phyloP scores from a whole-genome alignment of 306 rosid species.

The Lathyrus sativus region DNA sequence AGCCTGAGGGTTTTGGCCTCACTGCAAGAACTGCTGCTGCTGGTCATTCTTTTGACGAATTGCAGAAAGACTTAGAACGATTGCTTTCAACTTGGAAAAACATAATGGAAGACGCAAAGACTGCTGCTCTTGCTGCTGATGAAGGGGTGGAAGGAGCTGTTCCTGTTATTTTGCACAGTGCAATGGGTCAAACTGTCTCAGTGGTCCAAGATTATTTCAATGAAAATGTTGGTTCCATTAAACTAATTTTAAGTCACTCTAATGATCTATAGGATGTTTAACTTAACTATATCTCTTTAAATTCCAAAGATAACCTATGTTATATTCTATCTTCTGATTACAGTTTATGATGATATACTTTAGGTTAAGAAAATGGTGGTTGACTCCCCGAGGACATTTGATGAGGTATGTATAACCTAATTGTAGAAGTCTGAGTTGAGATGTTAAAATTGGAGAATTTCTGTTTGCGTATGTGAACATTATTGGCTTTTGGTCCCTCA shows the following conservation, averaged over 20 bases:
- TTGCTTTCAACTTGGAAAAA: slow-evolving; percentile 84
- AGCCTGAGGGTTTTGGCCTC: slow-evolving; percentile 95
- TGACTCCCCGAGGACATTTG: slow-evolving; percentile 91
- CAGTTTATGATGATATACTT: slow-evolving; percentile 36
- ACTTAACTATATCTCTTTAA: slow-evolving; percentile 8
- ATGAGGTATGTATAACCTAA: slow-evolving; percentile 65
- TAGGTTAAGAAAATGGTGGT: slow-evolving; percentile 94
- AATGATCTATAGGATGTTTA: slow-evolving; percentile 19
- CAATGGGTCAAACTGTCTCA: slow-evolving; percentile 97
- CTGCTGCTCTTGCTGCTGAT: slow-evolving; percentile 95
- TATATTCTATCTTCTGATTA: slow-evolving; percentile 35
- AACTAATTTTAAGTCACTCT: slow-evolving; percentile 29
- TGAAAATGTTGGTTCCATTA: slow-evolving; percentile 57
- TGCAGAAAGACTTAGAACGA: slow-evolving; percentile 85
- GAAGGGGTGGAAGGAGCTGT: slow-evolving; percentile 97
- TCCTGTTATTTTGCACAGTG: slow-evolving; percentile 82
- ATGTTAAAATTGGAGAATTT: slow-evolving; percentile 19
- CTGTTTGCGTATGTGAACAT: slow-evolving; percentile 25
- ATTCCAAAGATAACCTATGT: slow-evolving; percentile 10
- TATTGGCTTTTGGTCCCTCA: slow-evolving; percentile 9
- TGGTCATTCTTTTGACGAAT: slow-evolving; percentile 86
- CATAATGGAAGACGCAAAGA: slow-evolving; percentile 85
- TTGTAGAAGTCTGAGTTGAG: slow-evolving; percentile 24
- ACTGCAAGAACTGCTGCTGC: slow-evolving; percentile 96
- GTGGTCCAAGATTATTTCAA: slow-evolving; percentile 97